Conservation (phyloP, 148 eudicot genomes). For the Nepenthes gracilis region DNA sequence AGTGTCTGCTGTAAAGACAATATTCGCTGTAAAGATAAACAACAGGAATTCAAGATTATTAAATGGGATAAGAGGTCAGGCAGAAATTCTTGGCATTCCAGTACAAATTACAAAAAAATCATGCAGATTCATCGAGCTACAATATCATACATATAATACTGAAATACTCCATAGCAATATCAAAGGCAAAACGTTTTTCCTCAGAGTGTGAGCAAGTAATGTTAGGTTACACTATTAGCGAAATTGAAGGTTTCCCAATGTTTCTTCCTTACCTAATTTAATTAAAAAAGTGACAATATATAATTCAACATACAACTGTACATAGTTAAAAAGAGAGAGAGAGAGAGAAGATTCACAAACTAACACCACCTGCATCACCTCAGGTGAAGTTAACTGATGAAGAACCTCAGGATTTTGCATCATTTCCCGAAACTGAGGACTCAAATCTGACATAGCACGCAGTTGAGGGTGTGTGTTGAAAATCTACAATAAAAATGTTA, state of each 20-base stretch:
- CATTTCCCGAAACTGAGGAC: slow-evolving; percentile 88
- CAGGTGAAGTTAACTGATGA: slow-evolving; percentile 67
- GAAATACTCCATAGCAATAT: not conserved
- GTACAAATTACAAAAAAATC: not conserved
- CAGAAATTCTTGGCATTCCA: not conserved
- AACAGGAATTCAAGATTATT: not conserved
- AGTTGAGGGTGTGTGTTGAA: slow-evolving; percentile 59
- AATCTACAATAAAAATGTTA: slow-evolving; percentile 28
- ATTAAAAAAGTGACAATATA: not conserved
- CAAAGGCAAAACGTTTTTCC: not conserved
- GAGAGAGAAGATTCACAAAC: not conserved
- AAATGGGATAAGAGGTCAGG: not conserved
- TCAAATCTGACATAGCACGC: slow-evolving; percentile 60
- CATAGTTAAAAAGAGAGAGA: not conserved
- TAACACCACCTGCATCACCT: slow-evolving; percentile 67
- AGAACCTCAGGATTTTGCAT: slow-evolving; percentile 88
- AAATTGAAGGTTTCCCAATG: no score
- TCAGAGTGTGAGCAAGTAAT: not conserved
- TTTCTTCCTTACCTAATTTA: no score
- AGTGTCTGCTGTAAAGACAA: slow-evolving; percentile 64
- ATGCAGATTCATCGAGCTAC: no score
- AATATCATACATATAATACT: no score
- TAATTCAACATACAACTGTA: not conserved
- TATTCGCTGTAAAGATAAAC: slow-evolving; percentile 55
- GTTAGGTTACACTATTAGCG: no score